phyloP scores from a whole-genome alignment of 495 filamentous ascomycete species.

The Annulohypoxylon moriforme region DNA sequence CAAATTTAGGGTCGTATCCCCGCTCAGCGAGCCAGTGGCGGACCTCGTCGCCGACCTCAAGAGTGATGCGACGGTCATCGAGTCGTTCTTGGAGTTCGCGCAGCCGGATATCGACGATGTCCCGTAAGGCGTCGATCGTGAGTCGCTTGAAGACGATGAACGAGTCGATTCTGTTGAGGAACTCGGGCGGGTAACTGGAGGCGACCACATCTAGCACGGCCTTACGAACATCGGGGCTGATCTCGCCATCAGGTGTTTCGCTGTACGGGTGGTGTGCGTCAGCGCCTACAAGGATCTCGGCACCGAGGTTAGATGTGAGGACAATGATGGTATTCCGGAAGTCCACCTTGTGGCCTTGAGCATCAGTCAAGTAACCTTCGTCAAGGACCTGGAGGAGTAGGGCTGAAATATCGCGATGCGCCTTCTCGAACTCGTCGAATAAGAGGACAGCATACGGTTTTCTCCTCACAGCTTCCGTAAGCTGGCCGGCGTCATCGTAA shows the following conservation, averaged over 20 bases:
- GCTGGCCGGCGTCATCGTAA: conserved; percentile 96
- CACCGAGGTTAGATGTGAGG: conserved; percentile 91
- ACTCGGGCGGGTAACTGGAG: conserved; percentile 84
- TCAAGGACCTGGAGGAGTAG: conserved; percentile 96
- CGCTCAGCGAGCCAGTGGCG: conserved; percentile 86
- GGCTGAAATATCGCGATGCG: conserved; percentile 92
- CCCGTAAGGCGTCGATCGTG: conserved; percentile 78
- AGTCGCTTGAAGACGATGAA: conserved; percentile 96
- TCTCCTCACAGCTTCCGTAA: conserved; percentile 93
- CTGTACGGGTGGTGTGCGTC: conserved; percentile 67
- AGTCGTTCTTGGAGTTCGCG: conserved; percentile 85
- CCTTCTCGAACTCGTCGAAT: conserved; percentile 98
- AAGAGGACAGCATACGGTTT: conserved; percentile 96
- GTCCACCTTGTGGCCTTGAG: conserved; percentile 95
- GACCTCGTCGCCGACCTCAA: conserved; percentile 76
- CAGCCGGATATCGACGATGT: conserved; percentile 93
- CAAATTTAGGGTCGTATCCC: conserved; percentile 91
- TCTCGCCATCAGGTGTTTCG: conserved; percentile 69
- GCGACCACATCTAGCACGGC: conserved; percentile 92
- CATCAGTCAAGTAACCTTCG: conserved; percentile 94
- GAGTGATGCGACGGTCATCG: conserved; percentile 83
- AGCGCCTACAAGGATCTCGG: conserved; percentile 73
- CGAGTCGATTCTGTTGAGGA: conserved; percentile 95
- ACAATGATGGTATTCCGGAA: conserved; percentile 97
- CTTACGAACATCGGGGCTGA: conserved; percentile 74